Base-by-base conservation (phyloP, 139 green algal genomes). In the Asterochloris sp. region DNA sequence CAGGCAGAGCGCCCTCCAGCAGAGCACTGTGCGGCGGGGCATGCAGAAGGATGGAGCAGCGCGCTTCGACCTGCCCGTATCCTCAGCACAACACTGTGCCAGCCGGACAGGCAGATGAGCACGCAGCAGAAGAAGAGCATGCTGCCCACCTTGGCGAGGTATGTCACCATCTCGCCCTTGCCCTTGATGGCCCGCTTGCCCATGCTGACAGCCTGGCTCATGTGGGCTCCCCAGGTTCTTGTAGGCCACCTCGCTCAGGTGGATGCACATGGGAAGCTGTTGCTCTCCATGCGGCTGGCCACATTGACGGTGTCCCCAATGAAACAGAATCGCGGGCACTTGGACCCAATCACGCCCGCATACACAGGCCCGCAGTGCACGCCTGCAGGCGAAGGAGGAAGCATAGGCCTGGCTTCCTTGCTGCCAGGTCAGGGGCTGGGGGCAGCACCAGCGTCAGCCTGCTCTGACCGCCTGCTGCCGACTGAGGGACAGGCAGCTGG, bases 261-360 rank as follows among this genome's bases (percentile, higher is more conserved):
- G 88, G 63, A 91, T 87, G 47, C 69, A 82, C 82, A 89, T 88
- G 17, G 89, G 76, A 87, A 90, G 66, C 82, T 80, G 61, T 76
- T 89, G 76, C 69, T 83, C 80, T 92, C 89, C 81, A 89, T 90
- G 66, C 86, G 62, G 62, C 77, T 84, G 74, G 88, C 88, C 21
- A 77, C 84, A 74, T 89, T 91, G 82, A 91, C 86, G 0, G 88
- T 91, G 82, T 91, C 88, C 1, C 88, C 78, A 0, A 90, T 68
- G 80, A 91, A 88, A 78, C 86, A 90, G 84, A 89, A 91, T 21
- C 86, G 84, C 9, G 86, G 88, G 84, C 87, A 91, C 86, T 90
- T 90, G 79, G 77, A 83, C 78, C 88, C 88, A 28, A 91, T 88
- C 54, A 91, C 85, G n/a, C 88, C 88, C 12, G 88, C 85, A 77